Percentiles rank a stretch among this genome's conserved stretches.
These are phyloP conservation scores for Ogataea glucozyma DNA, from an alignment of 805 yeast genomes.

Conservation along the genomic window DNA sequence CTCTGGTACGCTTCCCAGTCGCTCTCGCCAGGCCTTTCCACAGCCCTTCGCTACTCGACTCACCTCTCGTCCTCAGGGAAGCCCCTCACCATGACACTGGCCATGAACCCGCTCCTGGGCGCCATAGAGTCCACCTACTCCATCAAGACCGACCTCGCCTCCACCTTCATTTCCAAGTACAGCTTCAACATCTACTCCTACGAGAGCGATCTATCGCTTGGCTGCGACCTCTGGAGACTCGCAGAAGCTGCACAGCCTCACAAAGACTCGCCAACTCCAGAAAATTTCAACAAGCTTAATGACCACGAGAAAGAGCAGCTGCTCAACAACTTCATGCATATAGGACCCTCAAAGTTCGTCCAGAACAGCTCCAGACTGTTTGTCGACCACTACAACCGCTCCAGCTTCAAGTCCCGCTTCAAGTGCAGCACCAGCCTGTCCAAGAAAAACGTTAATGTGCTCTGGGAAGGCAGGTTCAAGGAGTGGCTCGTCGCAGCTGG, in stretches of 20 bases:
- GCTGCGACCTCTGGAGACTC: constrained; percentile 78
- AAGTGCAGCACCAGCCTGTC: constrained; percentile 72
- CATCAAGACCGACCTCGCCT: constrained; percentile 70
- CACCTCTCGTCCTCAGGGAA: constrained; percentile 78
- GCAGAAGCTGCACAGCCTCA: constrained; percentile 15
- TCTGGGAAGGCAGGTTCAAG: constrained; percentile 88
- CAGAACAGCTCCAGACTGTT: constrained; percentile 26
- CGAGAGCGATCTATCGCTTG: constrained; percentile 81
- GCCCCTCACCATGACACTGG: constrained; percentile 84
- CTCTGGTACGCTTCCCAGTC: constrained; percentile 82
- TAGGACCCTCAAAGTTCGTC: constrained; percentile 21
- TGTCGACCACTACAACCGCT: constrained; percentile 43
- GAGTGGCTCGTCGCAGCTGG: constrained; percentile 83
- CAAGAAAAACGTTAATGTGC: constrained; percentile 56
- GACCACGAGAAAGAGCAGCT: constrained; percentile 24
- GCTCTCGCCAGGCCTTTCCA: constrained; percentile 86
- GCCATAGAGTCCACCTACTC: constrained; percentile 86
- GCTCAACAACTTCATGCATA: constrained; percentile 26
- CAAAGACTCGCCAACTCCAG: not conserved
- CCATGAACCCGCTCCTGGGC: constrained; percentile 88
- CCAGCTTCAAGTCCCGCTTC: constrained; percentile 67
- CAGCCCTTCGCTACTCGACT: constrained; percentile 82
- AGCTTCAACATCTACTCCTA: constrained; percentile 91
- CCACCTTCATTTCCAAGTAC: constrained; percentile 80
- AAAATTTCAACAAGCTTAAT: constrained; percentile 22